Base-by-base conservation (phyloP, 2,329 filamentous ascomycete species). In the Exserohilum turcica region DNA sequence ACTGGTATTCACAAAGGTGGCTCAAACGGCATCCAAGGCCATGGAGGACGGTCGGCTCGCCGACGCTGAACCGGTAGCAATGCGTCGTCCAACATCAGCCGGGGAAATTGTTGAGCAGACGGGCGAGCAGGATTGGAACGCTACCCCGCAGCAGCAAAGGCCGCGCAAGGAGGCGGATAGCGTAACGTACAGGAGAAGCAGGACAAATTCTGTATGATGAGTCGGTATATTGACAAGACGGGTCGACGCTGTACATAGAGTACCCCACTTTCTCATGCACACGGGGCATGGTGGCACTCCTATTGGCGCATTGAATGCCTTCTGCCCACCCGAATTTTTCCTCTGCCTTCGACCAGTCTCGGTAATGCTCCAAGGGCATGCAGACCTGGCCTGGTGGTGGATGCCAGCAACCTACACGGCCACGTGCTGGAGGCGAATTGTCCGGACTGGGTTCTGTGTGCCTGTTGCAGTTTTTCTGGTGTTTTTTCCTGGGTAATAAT, bases 191-290 rank as follows among this genome's bases (percentile, higher is more conserved):
- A 53, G 10, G 46, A 50, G 42, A 33, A 43, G 52, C 24, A 62
- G 62, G 46, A 57, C 44, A 27, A 61, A 53, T 7, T 68, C 60
- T 38, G 21, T 70, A n/a, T 66, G 42, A 63, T 32, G 43, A 40
- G 29, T 16, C 18, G 40, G 37, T 39, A 56, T 36, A 35, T 45
- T 56, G 51, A 48, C 32, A 46, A 21, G 27, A 46, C 18, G 16
- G 50, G 38, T 32, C 33, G 38, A 45, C 9, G 16, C 35, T 38
- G 16, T 35, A 46, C 31, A n/a, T n/a, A n/a, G n/a, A 36, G 31
- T 24, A 54, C 38, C 19, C 45, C 28, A 50, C 46, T 21, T n/a
- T 16, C 32, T 36, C 36, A 43, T 42, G 31, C 29, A 46, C 19
- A 38, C 37, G 36, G 16, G 45, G 35, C 35, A 43, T 46, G 27